These are phyloP conservation scores for Sedum album DNA, from an alignment of 164 flowering plant genomes.

Conservation along the genomic window DNA sequence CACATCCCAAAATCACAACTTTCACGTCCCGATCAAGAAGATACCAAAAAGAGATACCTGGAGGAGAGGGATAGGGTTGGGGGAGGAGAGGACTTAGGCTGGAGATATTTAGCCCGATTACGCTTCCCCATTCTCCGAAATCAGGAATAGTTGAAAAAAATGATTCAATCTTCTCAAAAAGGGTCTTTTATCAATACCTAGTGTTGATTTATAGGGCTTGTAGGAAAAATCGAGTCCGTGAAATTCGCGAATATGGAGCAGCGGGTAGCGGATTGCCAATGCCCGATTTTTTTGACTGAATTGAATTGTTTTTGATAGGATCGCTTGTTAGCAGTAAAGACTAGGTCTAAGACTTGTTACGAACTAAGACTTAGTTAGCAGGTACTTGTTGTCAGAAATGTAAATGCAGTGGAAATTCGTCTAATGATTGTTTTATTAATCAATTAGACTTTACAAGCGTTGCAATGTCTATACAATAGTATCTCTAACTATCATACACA, in stretches of 20 bases:
- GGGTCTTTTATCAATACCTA: not conserved
- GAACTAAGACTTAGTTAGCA: too few species aligned
- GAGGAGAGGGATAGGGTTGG: not conserved
- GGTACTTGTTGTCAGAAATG: too few species aligned
- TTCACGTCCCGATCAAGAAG: not conserved
- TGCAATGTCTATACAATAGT: too few species aligned
- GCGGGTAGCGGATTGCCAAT: conserved; percentile 3
- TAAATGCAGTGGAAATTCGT: too few species aligned
- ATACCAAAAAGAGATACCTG: not conserved
- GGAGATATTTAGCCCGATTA: conserved; percentile 1
- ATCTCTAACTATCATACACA: too few species aligned
- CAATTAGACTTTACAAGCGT: too few species aligned
- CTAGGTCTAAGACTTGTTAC: too few species aligned
- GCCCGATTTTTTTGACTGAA: not conserved
- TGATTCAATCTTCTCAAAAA: not conserved
- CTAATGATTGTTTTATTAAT: too few species aligned
- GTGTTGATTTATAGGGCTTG: not conserved
- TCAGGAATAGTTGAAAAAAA: not conserved
- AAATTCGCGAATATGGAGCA: not conserved
- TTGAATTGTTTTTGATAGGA: not conserved
- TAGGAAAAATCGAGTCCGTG: not conserved
- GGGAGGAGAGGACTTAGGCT: not conserved
- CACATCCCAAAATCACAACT: not conserved
- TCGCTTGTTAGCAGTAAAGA: too few species aligned
- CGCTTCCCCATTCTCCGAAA: conserved; percentile 2